A percentile compares a stretch with the other conserved stretches of the same genome.
Evolutionary conservation across 441 rosid species (phyloP).

Genomic region (Lepidium campestre): DNA sequence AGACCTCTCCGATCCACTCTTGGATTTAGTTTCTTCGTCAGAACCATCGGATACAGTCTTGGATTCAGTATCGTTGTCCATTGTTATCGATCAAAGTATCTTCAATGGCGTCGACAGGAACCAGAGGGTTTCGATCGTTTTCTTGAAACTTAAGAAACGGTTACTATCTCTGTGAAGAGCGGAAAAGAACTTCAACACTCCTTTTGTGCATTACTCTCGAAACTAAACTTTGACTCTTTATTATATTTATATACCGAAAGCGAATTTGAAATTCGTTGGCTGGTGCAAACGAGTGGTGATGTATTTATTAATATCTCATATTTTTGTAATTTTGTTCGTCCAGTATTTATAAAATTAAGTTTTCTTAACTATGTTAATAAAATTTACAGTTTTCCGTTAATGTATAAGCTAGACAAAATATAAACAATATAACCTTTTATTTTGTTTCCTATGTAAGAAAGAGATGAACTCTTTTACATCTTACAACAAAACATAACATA

Average conservation of each 20-base stretch:
- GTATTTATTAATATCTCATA: too few species aligned
- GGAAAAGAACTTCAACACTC: neutral
- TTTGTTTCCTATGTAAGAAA: too few species aligned
- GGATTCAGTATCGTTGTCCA: too few species aligned
- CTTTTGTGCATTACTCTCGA: neutral
- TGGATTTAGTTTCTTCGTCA: too few species aligned
- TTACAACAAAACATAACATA: conserved; percentile 2
- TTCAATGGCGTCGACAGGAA: neutral
- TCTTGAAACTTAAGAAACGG: conserved; percentile 1
- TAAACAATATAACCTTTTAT: neutral
- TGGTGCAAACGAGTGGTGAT: too few species aligned
- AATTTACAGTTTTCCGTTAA: neutral
- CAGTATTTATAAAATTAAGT: neutral
- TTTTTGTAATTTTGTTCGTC: too few species aligned
- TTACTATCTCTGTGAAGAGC: neutral
- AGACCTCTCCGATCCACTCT: too few species aligned
- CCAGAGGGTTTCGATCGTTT: neutral
- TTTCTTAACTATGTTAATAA: neutral
- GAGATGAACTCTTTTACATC: neutral
- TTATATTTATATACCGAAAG: neutral
- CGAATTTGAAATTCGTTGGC: neutral
- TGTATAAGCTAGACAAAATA: neutral
- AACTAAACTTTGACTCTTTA: neutral
- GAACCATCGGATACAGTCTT: too few species aligned
- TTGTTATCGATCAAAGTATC: conserved; percentile 1